A percentile compares a stretch with the other conserved stretches of the same genome.
phyloP scores from a whole-genome alignment of 2,329 filamentous ascomycete species.

The Leptographium galeiforme region DNA sequence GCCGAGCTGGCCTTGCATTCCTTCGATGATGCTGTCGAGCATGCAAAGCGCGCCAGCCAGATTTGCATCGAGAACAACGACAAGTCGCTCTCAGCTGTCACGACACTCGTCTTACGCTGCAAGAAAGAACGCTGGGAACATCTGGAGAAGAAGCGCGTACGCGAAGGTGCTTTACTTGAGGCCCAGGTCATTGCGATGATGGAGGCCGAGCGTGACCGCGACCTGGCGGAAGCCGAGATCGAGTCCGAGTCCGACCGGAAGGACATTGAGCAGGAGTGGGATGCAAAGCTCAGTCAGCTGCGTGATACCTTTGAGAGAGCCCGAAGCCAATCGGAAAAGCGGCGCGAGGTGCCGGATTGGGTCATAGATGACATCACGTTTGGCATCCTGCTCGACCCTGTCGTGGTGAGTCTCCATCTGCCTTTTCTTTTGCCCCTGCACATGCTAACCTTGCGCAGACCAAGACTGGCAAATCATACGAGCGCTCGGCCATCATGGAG shows the following conservation, averaged over 20 bases:
- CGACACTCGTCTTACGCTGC: slow-evolving; percentile 59
- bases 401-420: slow-evolving; percentile 29
- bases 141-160: slow-evolving; percentile 47
- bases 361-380: slow-evolving; percentile 66
- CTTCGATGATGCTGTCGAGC: slow-evolving; percentile 57
- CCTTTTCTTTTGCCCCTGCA: background rate
- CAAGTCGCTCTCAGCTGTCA: slow-evolving; percentile 57
- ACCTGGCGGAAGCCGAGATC: slow-evolving; percentile 21
- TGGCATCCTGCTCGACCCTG: slow-evolving; percentile 59
- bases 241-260: slow-evolving; percentile 26
- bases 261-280: slow-evolving; percentile 34
- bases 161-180: slow-evolving; percentile 45
- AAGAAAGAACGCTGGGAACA: slow-evolving; percentile 81
- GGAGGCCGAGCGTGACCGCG: slow-evolving; percentile 29
- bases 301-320: slow-evolving; percentile 39
- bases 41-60: slow-evolving; percentile 59
- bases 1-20: slow-evolving; percentile 64
- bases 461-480: slow-evolving; percentile 81
- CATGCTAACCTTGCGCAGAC: slow-evolving; percentile 30
- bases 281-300: slow-evolving; percentile 30
- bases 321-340: slow-evolving; percentile 27
- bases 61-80: slow-evolving; percentile 49
- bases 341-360: slow-evolving; percentile 58
- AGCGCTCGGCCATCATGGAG: slow-evolving; percentile 72
- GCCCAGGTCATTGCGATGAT: slow-evolving; percentile 42